phyloP scores from a whole-genome alignment of 83 land plant species.

The Picea abies region DNA sequence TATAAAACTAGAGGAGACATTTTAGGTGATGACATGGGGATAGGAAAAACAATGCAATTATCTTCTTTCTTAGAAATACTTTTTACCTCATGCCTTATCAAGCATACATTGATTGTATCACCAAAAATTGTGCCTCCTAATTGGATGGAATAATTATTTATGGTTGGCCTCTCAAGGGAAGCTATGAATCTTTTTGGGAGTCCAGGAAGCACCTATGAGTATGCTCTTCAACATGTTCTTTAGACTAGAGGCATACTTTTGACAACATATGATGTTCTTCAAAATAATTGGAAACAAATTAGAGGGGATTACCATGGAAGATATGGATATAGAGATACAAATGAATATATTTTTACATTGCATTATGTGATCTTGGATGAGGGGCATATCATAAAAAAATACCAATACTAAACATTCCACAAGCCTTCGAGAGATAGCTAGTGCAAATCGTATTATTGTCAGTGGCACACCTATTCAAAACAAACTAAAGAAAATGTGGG shows the following conservation, averaged over 20 bases:
- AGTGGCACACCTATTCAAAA: constrained; percentile 55
- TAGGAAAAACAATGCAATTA: no score
- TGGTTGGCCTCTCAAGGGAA: constrained; percentile 46
- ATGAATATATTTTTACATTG: constrained; percentile 74
- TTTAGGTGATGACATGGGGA: constrained; percentile 21
- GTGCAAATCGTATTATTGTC: no score
- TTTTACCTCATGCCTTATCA: constrained; percentile 34
- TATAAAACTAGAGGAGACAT: constrained; percentile 70
- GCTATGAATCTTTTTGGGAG: constrained; percentile 72
- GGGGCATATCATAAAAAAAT: constrained; percentile 96
- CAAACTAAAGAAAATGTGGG: constrained; percentile 97
- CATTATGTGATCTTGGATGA: constrained; percentile 97
- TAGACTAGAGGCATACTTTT: constrained; percentile 42
- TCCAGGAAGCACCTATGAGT: constrained; percentile 56
- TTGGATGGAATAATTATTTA: constrained; percentile 84
- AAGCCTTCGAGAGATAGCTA: constrained; percentile 83
- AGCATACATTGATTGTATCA: constrained; percentile 81
- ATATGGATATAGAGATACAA: constrained; percentile 43
- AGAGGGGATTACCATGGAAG: constrained; percentile 47
- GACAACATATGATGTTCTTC: constrained; percentile 84
- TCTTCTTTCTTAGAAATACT: no score
- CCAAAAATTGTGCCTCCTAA: constrained; percentile 92
- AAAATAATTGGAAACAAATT: constrained; percentile 81
- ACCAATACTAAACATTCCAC: constrained; percentile 91
- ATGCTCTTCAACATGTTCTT: constrained; percentile 64